A percentile compares a stretch with the other conserved stretches of the same genome.
Conservation (phyloP, 768 basidiomycete genomes). For the Boletus sp. region DNA sequence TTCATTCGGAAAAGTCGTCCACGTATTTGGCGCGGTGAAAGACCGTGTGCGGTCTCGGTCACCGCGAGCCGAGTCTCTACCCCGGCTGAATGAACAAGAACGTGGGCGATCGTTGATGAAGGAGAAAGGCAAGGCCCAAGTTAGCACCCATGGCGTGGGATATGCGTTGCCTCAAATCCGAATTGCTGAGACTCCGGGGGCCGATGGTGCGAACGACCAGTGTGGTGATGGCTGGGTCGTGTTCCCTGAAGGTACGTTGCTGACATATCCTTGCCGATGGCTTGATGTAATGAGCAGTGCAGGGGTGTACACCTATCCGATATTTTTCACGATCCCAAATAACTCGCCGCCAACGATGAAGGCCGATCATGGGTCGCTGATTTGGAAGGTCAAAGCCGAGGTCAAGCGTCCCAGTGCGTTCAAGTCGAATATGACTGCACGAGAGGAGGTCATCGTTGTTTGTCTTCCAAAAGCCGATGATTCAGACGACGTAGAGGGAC, state of each 20-base stretch:
- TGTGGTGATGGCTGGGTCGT: constrained; percentile 70
- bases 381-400: constrained; percentile 76
- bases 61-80: constrained; percentile 21
- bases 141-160: not conserved
- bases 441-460: constrained; percentile 72
- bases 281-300: constrained; percentile 46
- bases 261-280: constrained; percentile 12
- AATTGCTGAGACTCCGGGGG: constrained; percentile 29
- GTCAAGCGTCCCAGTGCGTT: constrained; percentile 83
- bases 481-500: constrained; percentile 66
- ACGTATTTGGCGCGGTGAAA: constrained; percentile 43
- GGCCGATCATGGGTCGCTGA: constrained; percentile 71
- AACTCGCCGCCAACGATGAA: constrained; percentile 73
- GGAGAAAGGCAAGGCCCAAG: constrained; percentile 29
- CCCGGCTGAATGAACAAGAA: constrained; percentile 4
- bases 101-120: constrained; percentile 31
- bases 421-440: constrained; percentile 63
- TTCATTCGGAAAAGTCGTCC: constrained; percentile 51
- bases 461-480: constrained; percentile 52
- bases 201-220: constrained; percentile 26
- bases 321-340: constrained; percentile 83
- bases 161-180: constrained; percentile 24
- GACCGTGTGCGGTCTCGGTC: constrained; percentile 49
- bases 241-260: constrained; percentile 69
- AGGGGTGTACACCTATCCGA: constrained; percentile 93